These are phyloP conservation scores for Ciborinia camelliae DNA, from an alignment of 2,329 filamentous ascomycete species.

Conservation along the genomic window DNA sequence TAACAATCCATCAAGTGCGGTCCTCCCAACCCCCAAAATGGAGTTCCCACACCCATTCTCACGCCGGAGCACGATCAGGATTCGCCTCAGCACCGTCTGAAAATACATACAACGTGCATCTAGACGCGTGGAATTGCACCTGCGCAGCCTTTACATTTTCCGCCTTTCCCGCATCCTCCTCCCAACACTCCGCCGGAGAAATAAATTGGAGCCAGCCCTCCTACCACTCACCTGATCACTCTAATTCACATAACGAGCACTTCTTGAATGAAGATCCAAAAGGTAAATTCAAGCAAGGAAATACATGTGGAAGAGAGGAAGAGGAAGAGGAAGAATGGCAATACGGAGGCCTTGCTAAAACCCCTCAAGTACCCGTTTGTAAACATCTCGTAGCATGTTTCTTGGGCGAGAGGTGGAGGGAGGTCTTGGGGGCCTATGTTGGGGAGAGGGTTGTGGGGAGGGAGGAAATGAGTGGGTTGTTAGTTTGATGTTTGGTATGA, in stretches of 20 bases:
- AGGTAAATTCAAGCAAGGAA: no score
- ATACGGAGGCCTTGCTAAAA: slow-evolving; percentile 47
- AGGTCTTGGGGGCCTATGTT: slow-evolving; percentile 54
- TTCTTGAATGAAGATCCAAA: no score
- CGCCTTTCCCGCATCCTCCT: slow-evolving; percentile 50
- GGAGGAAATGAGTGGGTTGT: slow-evolving; percentile 72
- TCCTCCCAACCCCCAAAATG: slow-evolving; percentile 36
- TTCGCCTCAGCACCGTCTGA: slow-evolving; percentile 5
- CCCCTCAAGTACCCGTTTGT: slow-evolving; percentile 56
- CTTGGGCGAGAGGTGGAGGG: slow-evolving; percentile 62
- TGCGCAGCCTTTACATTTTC: slow-evolving; percentile 81
- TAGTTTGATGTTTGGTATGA: background rate
- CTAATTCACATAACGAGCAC: no score
- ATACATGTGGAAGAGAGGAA: slow-evolving; percentile 15
- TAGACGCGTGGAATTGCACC: slow-evolving; percentile 80
- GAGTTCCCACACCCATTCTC: slow-evolving; percentile 24
- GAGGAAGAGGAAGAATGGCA: slow-evolving; percentile 29
- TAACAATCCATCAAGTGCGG: slow-evolving; percentile 28
- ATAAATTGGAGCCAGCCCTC: no score
- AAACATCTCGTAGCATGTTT: slow-evolving; percentile 89
- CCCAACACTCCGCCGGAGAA: no score
- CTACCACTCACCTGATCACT: no score
- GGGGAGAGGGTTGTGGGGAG: slow-evolving; percentile 52
- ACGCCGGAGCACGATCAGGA: background rate
- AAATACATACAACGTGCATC: slow-evolving; percentile 64